A percentile compares a stretch with the other conserved stretches of the same genome.
phyloP scores from a whole-genome alignment of 169 alveolate species.

The Besnoitia besnoiti region DNA sequence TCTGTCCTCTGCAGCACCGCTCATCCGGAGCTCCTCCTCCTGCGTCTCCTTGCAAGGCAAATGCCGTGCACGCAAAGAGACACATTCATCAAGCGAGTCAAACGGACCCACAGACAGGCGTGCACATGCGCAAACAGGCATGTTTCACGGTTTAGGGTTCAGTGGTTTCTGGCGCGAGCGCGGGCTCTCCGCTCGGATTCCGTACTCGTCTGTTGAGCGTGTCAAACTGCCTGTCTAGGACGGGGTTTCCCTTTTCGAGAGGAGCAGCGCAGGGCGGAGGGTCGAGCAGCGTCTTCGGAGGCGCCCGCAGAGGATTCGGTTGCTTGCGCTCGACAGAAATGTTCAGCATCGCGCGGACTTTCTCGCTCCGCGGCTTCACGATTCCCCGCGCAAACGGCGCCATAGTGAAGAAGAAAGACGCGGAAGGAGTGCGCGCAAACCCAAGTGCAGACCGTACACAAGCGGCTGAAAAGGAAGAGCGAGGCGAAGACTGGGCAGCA shows the following conservation, averaged over 20 bases:
- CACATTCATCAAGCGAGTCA: too few relatives aligned
- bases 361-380: slow-evolving; percentile 36
- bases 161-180: too few relatives aligned
- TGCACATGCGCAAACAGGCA: too few relatives aligned
- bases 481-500: neutral
- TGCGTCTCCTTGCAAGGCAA: too few relatives aligned
- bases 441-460: too few relatives aligned
- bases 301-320: neutral
- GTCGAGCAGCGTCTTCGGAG: neutral
- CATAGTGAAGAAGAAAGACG: slow-evolving; percentile 8
- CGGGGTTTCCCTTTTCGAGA: slow-evolving; percentile 13
- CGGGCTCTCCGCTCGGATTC: too few relatives aligned
- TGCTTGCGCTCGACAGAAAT: neutral
- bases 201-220: neutral
- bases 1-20: too few relatives aligned
- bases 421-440: neutral
- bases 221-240: neutral
- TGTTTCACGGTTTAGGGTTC: too few relatives aligned
- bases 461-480: neutral
- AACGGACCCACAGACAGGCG: too few relatives aligned
- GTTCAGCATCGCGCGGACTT: slow-evolving; percentile 7
- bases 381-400: slow-evolving; percentile 46
- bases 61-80: too few relatives aligned
- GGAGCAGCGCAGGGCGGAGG: slow-evolving; percentile 30
- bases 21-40: too few relatives aligned